phyloP scores from a whole-genome alignment of 108 stramenopile genomes.

The Conticribra weissflogii region DNA sequence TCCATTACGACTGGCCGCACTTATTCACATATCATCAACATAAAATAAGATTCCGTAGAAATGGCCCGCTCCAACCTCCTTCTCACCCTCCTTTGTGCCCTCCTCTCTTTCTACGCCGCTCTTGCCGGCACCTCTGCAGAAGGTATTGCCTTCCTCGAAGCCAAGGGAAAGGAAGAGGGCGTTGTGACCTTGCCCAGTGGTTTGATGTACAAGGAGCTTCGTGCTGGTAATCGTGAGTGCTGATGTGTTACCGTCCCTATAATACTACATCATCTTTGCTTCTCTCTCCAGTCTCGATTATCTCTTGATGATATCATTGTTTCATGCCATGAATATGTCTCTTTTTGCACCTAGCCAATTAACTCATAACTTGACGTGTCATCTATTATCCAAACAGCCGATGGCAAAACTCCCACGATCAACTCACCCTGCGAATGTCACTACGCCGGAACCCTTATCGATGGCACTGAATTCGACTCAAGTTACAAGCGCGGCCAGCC shows the following conservation, averaged over 20 bases:
- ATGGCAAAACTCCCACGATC: constrained; percentile 42
- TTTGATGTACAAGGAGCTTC: constrained; percentile 81
- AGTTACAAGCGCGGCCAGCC: constrained; percentile 58
- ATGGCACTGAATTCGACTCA: constrained; percentile 64
- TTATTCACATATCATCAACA: constrained; percentile 3
- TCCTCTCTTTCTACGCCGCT: constrained; percentile 50
- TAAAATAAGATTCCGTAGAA: background rate
- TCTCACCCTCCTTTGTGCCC: constrained; percentile 48
- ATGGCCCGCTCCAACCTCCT: constrained; percentile 27
- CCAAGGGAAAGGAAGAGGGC: constrained; percentile 79
- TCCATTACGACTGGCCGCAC: too few species aligned
- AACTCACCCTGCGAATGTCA: constrained; percentile 49
- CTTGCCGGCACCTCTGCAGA: constrained; percentile 65
- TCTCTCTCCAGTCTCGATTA: background rate
- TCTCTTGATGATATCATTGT: background rate
- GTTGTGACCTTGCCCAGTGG: constrained; percentile 75
- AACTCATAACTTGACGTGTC: background rate
- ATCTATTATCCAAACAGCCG: constrained; percentile 12
- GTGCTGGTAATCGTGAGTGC: constrained; percentile 65
- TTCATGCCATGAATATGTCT: background rate
- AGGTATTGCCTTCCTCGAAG: constrained; percentile 68
- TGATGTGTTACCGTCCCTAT: too few species aligned
- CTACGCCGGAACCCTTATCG: constrained; percentile 61
- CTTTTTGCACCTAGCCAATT: background rate
- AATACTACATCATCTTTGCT: background rate